Percentiles rank a stretch among this genome's conserved stretches.
These are phyloP conservation scores for Pterula multifida DNA, from an alignment of 1,284 basidiomycete genomes.

Conservation along the genomic window DNA sequence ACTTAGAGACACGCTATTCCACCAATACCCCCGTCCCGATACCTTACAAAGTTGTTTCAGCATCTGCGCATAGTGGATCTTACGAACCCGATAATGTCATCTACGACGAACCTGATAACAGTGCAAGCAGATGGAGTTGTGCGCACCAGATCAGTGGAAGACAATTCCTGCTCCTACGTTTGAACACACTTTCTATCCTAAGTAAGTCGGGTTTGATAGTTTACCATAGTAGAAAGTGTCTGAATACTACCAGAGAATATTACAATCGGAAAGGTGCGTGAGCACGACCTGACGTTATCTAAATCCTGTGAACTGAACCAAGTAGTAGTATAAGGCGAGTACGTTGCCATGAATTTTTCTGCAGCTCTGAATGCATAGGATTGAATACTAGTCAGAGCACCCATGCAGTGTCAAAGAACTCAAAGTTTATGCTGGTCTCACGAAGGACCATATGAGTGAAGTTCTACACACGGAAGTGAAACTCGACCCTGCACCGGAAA, in stretches of 20 bases:
- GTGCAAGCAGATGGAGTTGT: not conserved
- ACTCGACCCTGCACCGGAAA: constrained; percentile 52
- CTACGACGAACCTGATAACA: not conserved
- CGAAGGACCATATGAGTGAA: constrained; percentile 52
- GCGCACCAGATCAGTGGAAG: not conserved
- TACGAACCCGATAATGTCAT: constrained; percentile 1
- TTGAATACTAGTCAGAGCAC: constrained; percentile 32
- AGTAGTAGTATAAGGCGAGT: not conserved
- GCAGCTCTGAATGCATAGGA: not conserved
- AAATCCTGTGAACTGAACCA: no score
- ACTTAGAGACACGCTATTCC: not conserved
- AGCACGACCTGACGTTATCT: not conserved
- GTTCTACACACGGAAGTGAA: constrained; percentile 49
- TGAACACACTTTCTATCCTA: not conserved
- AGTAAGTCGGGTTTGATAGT: not conserved
- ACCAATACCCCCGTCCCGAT: not conserved
- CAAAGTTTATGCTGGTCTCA: constrained; percentile 52
- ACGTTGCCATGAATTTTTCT: not conserved
- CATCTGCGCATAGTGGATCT: not conserved
- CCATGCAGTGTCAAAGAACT: constrained; percentile 79
- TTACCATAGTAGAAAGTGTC: not conserved
- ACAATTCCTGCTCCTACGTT: not conserved
- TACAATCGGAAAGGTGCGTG: not conserved
- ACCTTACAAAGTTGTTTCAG: not conserved
- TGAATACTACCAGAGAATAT: not conserved